phyloP scores from a whole-genome alignment of 176 grass and related monocot genomes.

The Zea luxurians region DNA sequence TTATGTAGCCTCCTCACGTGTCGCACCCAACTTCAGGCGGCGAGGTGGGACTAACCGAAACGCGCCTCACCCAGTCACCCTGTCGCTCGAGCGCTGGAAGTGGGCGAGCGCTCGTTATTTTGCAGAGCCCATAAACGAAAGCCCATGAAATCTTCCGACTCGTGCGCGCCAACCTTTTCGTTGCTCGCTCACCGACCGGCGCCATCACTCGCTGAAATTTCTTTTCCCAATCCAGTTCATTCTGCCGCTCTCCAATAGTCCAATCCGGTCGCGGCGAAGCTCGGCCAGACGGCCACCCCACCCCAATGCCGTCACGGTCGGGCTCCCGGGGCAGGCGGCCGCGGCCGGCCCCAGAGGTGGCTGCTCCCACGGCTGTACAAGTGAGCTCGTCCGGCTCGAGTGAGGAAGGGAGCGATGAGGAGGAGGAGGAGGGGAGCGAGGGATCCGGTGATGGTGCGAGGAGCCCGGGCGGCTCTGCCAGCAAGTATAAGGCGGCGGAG shows the following conservation, averaged over 20 bases:
- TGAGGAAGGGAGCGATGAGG: constrained; percentile 12
- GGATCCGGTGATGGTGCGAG: constrained; percentile 12
- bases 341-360: background rate
- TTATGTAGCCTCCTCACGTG: background rate
- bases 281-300: background rate
- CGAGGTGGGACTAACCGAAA: constrained; percentile 42
- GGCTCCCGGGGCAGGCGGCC: constrained; percentile 13
- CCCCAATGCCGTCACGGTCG: constrained; percentile 29
- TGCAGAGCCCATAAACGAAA: background rate
- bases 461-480: background rate
- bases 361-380: background rate
- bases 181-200: background rate
- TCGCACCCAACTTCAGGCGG: accelerated
- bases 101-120: background rate
- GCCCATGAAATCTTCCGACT: background rate
- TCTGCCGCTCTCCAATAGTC: background rate
- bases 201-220: background rate
- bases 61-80: background rate
- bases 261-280: constrained; percentile 2
- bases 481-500: background rate
- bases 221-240: background rate
- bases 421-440: constrained; percentile 20
- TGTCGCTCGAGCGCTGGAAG: background rate
- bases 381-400: constrained; percentile 28
- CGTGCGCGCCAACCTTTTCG: constrained; percentile 35